Base-by-base conservation (phyloP, 2,329 filamentous ascomycete genomes). In the Fusarium sarcochroum region DNA sequence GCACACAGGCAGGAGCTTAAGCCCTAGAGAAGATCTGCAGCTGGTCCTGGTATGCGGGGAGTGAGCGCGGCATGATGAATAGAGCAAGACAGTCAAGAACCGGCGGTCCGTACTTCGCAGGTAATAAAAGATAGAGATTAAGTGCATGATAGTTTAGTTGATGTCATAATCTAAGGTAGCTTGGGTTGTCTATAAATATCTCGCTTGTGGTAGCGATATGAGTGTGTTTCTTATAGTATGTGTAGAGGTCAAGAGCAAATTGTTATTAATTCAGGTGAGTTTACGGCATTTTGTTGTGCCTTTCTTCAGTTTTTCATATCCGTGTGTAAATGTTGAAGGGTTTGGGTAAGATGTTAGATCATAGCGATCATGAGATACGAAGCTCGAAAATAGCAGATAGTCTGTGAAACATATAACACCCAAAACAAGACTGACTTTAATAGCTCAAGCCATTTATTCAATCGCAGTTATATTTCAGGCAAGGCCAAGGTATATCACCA, bases 361-460 rank as follows among this genome's bases (percentile, higher is more conserved):
- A 27, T 27, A 11, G 3, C 27, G 2, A 27, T 10, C 27, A 10
- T 27, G 9, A 27, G 27, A 27, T 10, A 10, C 7, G 27, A 10
- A 27, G 27, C 27, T 27, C 27, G 27, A 9, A 27, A 27, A 27
- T 70, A 34, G 32, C 13, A 34, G 52, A 71, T 63, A 52, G 75
- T 77, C 78, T 42, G 76, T 76, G 54, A 75, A 73, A 66, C 79
- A 75, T 10, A 70, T 70, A 11, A 78, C 73, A 50, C 75, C 75
- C 53, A 78, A 74, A 13, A 73, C 66, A 42, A 64, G 69, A 9
- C 58, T 53, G 47, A 66, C 72, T 32, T 60, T 57, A 18, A 35
- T 67, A 25, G n/a, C 9, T 2, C 45, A 55, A 57, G 41, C 38
- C 57, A 38, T 37, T 48, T 52, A 63, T 25, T n/a, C 55, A 63